These are phyloP conservation scores for Acanthamoeba castellanii DNA, from an alignment of 208 protist species.

Conservation along the genomic window DNA sequence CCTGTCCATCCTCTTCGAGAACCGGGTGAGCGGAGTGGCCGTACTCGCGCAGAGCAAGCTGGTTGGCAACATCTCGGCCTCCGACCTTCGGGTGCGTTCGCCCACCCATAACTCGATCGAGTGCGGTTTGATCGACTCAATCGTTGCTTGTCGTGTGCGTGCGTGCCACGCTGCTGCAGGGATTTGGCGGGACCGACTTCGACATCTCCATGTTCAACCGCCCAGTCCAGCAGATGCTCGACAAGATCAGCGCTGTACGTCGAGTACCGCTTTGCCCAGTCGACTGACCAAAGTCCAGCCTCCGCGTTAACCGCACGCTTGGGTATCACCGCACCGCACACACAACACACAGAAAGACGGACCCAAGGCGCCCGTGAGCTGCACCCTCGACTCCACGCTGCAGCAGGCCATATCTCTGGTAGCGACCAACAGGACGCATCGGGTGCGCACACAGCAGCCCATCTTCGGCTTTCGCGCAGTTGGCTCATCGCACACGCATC, in stretches of 20 bases:
- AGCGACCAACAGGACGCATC: background rate
- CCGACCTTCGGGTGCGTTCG: background rate
- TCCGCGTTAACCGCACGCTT: background rate
- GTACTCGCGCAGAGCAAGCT: background rate
- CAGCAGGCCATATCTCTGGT: background rate
- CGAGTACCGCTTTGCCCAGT: too few species aligned
- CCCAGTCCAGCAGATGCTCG: slow-evolving; percentile 21
- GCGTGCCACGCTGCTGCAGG: background rate
- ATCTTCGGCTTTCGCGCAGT: too few species aligned
- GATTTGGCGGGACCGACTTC: background rate
- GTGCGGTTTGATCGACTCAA: too few species aligned
- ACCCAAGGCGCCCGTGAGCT: background rate
- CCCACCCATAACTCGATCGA: background rate
- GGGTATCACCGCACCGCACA: background rate
- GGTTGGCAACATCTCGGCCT: slow-evolving; percentile 14
- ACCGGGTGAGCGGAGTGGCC: background rate
- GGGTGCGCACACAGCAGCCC: background rate
- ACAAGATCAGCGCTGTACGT: background rate
- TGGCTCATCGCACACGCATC: too few species aligned
- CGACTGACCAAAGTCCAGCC: too few species aligned
- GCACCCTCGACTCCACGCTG: slow-evolving; percentile 1
- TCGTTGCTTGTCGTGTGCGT: background rate
- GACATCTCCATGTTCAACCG: background rate
- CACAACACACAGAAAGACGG: background rate
- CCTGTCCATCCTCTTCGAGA: slow-evolving; percentile 20